phyloP scores from a whole-genome alignment of 768 basidiomycete species.

The Mycena rebaudengoi region DNA sequence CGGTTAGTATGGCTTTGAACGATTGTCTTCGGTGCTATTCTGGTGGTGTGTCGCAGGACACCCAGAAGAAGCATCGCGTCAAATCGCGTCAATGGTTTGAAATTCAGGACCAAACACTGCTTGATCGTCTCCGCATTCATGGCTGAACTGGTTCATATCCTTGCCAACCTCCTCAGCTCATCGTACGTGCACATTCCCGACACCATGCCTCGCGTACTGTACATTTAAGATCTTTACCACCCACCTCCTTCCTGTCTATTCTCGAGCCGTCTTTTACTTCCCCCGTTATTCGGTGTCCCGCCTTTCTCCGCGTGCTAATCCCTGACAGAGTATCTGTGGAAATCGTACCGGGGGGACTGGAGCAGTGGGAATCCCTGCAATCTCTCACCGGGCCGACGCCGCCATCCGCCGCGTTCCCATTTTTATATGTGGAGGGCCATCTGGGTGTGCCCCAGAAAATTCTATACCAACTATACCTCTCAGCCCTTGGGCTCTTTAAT shows the following conservation, averaged over 20 bases:
- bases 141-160: not conserved
- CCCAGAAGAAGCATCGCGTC: slow-evolving; percentile 1
- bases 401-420: slow-evolving; percentile 51
- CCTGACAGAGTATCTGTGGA: slow-evolving; percentile 59
- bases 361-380: slow-evolving; percentile 50
- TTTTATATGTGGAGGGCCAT: slow-evolving; percentile 63
- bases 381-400: too few species aligned
- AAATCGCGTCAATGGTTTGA: not conserved
- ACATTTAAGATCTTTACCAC: too few species aligned
- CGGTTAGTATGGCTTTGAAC: not conserved
- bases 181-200: slow-evolving; percentile 7
- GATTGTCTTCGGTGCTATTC: too few species aligned
- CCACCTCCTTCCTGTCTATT: too few species aligned
- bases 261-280: too few species aligned
- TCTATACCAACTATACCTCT: slow-evolving; percentile 60
- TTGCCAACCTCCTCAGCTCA: slow-evolving; percentile 8
- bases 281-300: too few species aligned
- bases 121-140: not conserved
- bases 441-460: slow-evolving; percentile 72
- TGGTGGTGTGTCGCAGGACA: not conserved
- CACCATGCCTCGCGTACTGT: too few species aligned
- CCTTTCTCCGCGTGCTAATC: not conserved
- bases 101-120: too few species aligned
- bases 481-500: slow-evolving; percentile 48
- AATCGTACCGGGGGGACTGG: slow-evolving; percentile 65